These are phyloP conservation scores for Meyerozyma carpophila DNA, from an alignment of 1,139 yeast species.

Conservation along the genomic window DNA sequence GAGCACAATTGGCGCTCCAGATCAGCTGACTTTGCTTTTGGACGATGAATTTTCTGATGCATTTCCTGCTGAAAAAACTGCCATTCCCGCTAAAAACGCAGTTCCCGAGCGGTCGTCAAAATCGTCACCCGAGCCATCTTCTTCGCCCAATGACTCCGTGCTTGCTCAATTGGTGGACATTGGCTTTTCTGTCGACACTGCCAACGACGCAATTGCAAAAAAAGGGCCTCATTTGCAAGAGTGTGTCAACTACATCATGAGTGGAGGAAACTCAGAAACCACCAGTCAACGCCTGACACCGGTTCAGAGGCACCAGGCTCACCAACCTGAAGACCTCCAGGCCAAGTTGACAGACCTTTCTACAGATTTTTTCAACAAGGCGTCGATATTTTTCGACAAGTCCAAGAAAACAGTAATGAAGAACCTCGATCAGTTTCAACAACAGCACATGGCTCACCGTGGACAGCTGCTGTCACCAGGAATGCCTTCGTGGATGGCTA, in stretches of 20 bases:
- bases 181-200: constrained; percentile 65
- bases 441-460: constrained; percentile 14
- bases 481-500: constrained; percentile 78
- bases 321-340: constrained; percentile 22
- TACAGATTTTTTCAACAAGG: constrained; percentile 55
- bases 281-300: not conserved
- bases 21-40: constrained; percentile 7
- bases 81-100: constrained; percentile 2
- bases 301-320: constrained; percentile 4
- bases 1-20: not conserved
- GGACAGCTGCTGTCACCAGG: constrained; percentile 17
- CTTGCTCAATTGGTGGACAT: constrained; percentile 73
- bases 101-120: constrained; percentile 4
- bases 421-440: constrained; percentile 59
- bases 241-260: constrained; percentile 69
- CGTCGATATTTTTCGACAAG: constrained; percentile 54
- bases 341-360: constrained; percentile 58
- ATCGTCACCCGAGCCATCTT: constrained; percentile 5
- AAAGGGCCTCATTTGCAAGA: constrained; percentile 58
- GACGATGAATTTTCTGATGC: constrained; percentile 44
- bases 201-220: constrained; percentile 53
- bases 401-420: constrained; percentile 60
- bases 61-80: constrained; percentile 11
- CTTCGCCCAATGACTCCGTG: constrained; percentile 38
- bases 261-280: constrained; percentile 16